These are phyloP conservation scores for Biscogniauxia sp. DNA, from an alignment of 2,329 filamentous ascomycete genomes.

Conservation along the genomic window DNA sequence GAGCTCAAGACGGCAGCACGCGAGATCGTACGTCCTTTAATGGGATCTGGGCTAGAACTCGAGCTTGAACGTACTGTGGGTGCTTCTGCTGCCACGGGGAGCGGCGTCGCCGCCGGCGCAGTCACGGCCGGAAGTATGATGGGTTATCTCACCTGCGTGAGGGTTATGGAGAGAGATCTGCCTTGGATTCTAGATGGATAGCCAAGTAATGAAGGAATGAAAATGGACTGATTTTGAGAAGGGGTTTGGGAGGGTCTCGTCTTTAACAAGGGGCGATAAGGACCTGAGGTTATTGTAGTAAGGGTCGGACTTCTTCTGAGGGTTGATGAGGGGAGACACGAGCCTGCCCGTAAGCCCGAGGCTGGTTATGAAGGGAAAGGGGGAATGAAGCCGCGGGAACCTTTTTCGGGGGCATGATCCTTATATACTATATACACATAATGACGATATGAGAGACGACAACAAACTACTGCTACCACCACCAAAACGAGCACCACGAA, in stretches of 20 bases:
- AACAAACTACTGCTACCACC: conserved; percentile 6
- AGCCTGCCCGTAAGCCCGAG: no score
- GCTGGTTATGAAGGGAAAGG: no score
- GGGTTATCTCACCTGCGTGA: conserved; percentile 32
- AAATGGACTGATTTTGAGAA: neutral
- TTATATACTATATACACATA: conserved; percentile 1
- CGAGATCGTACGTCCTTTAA: conserved; percentile 79
- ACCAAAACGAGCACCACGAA: neutral
- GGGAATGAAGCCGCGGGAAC: no score
- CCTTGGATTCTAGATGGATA: conserved; percentile 32
- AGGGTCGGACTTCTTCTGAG: neutral
- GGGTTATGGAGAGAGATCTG: conserved; percentile 32
- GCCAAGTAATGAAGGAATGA: neutral
- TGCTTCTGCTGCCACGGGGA: conserved; percentile 37
- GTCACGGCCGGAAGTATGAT: conserved; percentile 21
- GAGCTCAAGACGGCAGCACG: conserved; percentile 83
- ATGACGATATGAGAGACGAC: neutral
- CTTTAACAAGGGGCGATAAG: neutral
- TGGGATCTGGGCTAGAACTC: conserved; percentile 80
- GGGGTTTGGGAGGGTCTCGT: neutral
- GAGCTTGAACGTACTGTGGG: conserved; percentile 56
- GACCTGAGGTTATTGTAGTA: conserved; percentile 2
- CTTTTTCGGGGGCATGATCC: neutral
- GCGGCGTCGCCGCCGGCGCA: conserved; percentile 29
- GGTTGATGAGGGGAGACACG: conserved; percentile 5